Evolutionary conservation across 176 grass and related monocot species (phyloP).

Genomic region (Paspalum notatum): DNA sequence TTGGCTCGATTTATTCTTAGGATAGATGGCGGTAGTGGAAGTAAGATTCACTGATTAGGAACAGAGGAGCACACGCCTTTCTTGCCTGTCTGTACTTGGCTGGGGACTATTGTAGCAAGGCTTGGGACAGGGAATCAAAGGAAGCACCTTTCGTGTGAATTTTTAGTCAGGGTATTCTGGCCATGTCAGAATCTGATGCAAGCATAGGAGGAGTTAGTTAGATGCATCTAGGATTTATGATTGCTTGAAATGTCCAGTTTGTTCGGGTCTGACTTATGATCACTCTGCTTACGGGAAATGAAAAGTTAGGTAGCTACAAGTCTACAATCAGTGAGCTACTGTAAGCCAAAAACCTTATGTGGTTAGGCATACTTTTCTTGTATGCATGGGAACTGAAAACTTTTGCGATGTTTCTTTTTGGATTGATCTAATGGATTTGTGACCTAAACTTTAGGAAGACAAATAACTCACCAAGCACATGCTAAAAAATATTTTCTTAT

Average conservation of each 20-base stretch:
- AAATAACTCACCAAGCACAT: background rate
- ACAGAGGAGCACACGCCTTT: conserved; percentile 29
- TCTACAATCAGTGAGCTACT: background rate
- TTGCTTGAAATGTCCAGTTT: conserved; percentile 4
- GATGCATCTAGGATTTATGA: background rate
- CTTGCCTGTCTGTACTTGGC: conserved; percentile 26
- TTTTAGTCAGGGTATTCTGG: conserved; percentile 12
- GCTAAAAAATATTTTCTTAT: background rate
- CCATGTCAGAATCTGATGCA: conserved; percentile 22
- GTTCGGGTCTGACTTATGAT: conserved; percentile 19
- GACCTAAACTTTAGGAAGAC: too few relatives aligned
- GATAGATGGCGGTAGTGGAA: background rate
- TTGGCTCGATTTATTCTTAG: background rate
- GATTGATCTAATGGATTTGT: background rate
- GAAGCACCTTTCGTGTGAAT: conserved; percentile 21
- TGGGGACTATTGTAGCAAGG: background rate
- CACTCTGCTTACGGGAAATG: background rate
- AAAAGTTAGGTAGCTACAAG: background rate
- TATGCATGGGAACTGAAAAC: background rate
- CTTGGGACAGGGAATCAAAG: conserved; percentile 21
- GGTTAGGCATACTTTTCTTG: background rate
- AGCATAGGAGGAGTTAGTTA: background rate
- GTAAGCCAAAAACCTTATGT: background rate
- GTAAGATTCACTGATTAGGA: conserved; percentile 7
- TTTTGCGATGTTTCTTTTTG: background rate